Base-by-base conservation (phyloP, 139 green algal genomes). In the Coccomyxa sp. region DNA sequence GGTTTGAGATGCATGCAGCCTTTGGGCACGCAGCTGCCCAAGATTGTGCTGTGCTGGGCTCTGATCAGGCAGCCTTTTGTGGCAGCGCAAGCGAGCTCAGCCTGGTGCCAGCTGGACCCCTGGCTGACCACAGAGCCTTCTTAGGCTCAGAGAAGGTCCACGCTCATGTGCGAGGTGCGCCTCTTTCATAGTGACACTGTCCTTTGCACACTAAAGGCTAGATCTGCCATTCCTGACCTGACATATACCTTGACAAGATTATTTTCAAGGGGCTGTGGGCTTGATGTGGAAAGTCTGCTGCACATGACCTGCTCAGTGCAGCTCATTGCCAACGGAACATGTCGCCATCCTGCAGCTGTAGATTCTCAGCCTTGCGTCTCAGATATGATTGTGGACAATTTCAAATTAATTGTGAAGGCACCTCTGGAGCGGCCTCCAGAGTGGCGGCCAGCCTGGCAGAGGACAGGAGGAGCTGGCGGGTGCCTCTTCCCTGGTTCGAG, bases 1-100 rank as follows among this genome's bases (percentile, higher is more conserved):
- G 78, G 71, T 82, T 44, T 50, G 78, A 78, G 54, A 55, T 82
- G 71, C 55, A 73, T 39, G 78, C 78, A 8, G 31, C 29, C 0
- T 82, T 69, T 78, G 78, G 70, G 8, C 18, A 70, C 14, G 39
- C 70, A 6, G 10, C 7, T 34, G 78, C 71, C 3, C n/a, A 8
- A 33, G 71, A 78, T 18, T 82, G 78, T 29, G 27, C 34, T 35
- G 55, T 64, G 9, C 22, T 12, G 40, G 75, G 39, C 7, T 22
- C 27, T 18, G 22, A 31, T 18, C 18, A 64, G 5, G 50, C 50
- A 22, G 50, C 22, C 4, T 22, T 22, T 22, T 64, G 50, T 22
- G 55, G 38, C 36, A 29, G 39, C 35, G 70, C 27, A 27, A 74
- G 10, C 54, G 41, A 58, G 36, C 70, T 79, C 8, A 12, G 36